Evolutionary conservation across 2,329 filamentous ascomycete species (phyloP).

Genomic region (Cladosporium sp.): DNA sequence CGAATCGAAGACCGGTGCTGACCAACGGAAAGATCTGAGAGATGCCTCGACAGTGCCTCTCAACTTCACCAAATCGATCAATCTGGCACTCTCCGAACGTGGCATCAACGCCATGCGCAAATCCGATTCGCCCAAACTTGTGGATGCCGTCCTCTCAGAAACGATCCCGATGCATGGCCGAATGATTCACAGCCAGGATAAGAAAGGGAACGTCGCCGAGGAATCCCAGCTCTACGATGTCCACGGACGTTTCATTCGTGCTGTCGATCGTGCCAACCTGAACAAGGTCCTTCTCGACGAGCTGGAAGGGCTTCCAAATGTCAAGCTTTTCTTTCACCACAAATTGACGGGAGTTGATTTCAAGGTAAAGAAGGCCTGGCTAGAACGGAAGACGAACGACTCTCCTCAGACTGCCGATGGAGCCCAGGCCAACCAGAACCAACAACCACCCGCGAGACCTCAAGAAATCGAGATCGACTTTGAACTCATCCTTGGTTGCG

Average conservation of each 20-base stretch:
- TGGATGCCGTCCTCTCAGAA: constrained; percentile 66
- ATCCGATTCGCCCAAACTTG: constrained; percentile 58
- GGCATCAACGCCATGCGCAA: constrained; percentile 82
- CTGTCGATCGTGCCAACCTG: constrained; percentile 75
- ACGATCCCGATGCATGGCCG: constrained; percentile 92
- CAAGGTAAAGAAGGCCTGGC: constrained; percentile 72
- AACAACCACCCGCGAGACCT: constrained; percentile 21
- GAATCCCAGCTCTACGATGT: constrained; percentile 85
- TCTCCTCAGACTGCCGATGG: constrained; percentile 21
- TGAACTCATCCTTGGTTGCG: constrained; percentile 88
- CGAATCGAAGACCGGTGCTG: background rate
- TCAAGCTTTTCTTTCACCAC: constrained; percentile 86
- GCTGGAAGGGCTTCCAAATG: constrained; percentile 77
- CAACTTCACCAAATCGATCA: constrained; percentile 98
- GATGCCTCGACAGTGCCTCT: constrained; percentile 75
- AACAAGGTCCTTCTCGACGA: constrained; percentile 81
- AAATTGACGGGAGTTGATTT: constrained; percentile 91
- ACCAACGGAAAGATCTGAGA: constrained; percentile 64
- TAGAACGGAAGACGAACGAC: constrained; percentile 51
- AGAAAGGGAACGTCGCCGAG: constrained; percentile 63
- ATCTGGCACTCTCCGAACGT: constrained; percentile 86
- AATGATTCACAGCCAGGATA: constrained; percentile 79
- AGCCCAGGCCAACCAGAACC: constrained; percentile 34
- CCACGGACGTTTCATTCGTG: constrained; percentile 75
- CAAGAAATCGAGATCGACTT: constrained; percentile 76